phyloP scores from a whole-genome alignment of 1,139 yeast species.

The Meyerozyma elateridarum region DNA sequence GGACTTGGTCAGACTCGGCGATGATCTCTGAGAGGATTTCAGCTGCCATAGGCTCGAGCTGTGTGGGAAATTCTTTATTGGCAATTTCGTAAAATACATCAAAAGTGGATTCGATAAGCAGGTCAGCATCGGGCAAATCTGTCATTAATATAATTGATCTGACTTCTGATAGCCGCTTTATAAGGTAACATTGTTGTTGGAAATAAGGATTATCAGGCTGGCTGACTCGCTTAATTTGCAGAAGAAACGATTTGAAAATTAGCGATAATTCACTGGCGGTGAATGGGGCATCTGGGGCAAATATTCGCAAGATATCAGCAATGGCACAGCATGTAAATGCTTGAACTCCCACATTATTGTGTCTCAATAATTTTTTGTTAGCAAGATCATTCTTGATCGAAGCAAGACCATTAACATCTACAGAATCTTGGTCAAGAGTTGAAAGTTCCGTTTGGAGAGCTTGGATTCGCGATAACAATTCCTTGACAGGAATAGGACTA shows the following conservation, averaged over 20 bases:
- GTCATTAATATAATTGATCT: slow-evolving; percentile 75
- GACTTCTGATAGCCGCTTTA: slow-evolving; percentile 71
- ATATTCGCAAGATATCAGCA: slow-evolving; percentile 69
- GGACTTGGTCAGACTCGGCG: slow-evolving; percentile 68
- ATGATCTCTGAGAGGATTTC: slow-evolving; percentile 74
- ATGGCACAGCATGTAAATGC: slow-evolving; percentile 71
- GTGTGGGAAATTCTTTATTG: slow-evolving; percentile 33
- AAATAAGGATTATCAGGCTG: slow-evolving; percentile 63
- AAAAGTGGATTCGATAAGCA: slow-evolving; percentile 53
- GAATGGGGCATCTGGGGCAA: slow-evolving; percentile 92
- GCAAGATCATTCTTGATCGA: slow-evolving; percentile 48
- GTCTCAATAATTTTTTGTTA: slow-evolving; percentile 53
- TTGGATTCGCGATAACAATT: slow-evolving; percentile 13
- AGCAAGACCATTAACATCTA: slow-evolving; percentile 7
- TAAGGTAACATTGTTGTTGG: slow-evolving; percentile 59
- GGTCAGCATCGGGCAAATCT: slow-evolving; percentile 63
- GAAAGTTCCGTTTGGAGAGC: slow-evolving; percentile 11
- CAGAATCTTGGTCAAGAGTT: slow-evolving; percentile 11
- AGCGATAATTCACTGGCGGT: slow-evolving; percentile 57
- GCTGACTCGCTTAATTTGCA: slow-evolving; percentile 54
- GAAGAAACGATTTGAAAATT: slow-evolving; percentile 58
- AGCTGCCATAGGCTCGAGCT: slow-evolving; percentile 54
- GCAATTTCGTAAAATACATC: slow-evolving; percentile 56
- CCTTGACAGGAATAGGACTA: slow-evolving; percentile 12
- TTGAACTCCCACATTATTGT: slow-evolving; percentile 66